Base-by-base conservation (phyloP, 2,329 filamentous ascomycete genomes). In the Penicillium sp. region DNA sequence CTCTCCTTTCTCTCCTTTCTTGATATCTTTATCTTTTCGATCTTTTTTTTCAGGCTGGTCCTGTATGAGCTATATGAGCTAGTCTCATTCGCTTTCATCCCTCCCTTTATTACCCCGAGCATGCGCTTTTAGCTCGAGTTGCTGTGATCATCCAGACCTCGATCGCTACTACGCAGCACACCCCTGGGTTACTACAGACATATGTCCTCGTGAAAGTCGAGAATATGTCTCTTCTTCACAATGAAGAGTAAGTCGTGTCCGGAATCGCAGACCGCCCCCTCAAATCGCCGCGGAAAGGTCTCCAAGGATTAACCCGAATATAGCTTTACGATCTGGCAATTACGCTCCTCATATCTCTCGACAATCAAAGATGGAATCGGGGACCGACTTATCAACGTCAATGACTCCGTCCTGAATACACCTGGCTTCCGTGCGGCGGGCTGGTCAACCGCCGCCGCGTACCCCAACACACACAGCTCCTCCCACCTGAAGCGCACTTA, bases 291-390 rank as follows among this genome's bases (percentile, higher is more conserved):
- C 50, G 44, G 38, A 45, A 51, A 47, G 23, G 45, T 43, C 31
- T 52, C n/a, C 41, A 43, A 47, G 41, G 21, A 62, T 58, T 67
- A 58, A 69, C 45, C 27, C 4, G 10, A 36, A 19, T 33, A 55
- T 68, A 86, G 83, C 69, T 88, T 88, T 70, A 83, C 85, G 33
- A 82, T 87, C 58, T 88, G 86, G 79, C 84, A 86, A 68, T 77
- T 88, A 41, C 84, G 86, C 56, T 86, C 85, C 19, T 84, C 84
- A 38, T 88, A 87, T 68, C 80, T 88, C 21, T 81, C 82, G 31
- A 79, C 82, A 48, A 86, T 86, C 66, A 86, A 86, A 71, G 86
- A 88, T 70, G 86, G 85, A 59, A 83, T 87, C 41, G 85, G 85
- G 61, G 86, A 88, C 69, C 80, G 86, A 42, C 77, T 88, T 52